Conservation (phyloP, 2,329 filamentous ascomycete genomes). For the Graphiopsis chlorocephala region DNA sequence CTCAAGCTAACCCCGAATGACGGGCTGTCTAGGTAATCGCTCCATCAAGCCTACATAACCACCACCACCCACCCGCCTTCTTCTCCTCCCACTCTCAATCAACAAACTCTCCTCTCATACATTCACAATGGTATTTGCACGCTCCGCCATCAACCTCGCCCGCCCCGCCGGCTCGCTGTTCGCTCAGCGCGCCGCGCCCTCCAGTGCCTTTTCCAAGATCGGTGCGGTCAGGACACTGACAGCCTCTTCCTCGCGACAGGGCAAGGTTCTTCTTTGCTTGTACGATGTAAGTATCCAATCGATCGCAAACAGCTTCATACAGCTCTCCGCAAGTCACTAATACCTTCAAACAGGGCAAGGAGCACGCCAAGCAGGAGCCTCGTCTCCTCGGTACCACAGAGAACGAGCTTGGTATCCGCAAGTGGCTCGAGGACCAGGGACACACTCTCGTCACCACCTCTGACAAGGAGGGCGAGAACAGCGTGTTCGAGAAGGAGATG, state of each 20-base stretch:
- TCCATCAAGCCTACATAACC: conserved; percentile 10
- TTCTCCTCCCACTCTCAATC: neutral
- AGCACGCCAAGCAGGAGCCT: conserved; percentile 87
- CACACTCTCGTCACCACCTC: conserved; percentile 97
- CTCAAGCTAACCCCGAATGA: conserved; percentile 14
- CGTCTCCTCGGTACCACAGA: conserved; percentile 90
- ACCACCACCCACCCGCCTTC: neutral
- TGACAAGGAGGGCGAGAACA: conserved; percentile 93
- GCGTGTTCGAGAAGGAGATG: conserved; percentile 90
- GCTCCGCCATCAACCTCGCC: conserved; percentile 58
- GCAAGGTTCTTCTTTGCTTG: conserved; percentile 90
- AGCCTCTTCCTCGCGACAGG: conserved; percentile 68
- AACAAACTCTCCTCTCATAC: conserved; percentile 7
- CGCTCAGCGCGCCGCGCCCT: conserved; percentile 40
- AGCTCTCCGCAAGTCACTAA: conserved; percentile 11
- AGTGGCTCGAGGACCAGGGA: conserved; percentile 96
- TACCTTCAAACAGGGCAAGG: conserved; percentile 56
- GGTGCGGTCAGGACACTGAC: conserved; percentile 61
- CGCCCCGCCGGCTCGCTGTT: conserved; percentile 54
- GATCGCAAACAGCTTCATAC: neutral
- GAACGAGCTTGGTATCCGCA: conserved; percentile 95
- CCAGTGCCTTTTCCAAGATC: conserved; percentile 39
- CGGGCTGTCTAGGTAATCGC: conserved; percentile 14
- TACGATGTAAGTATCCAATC: conserved; percentile 70
- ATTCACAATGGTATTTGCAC: conserved; percentile 59